Evolutionary conservation across 345 rosid species (phyloP).

Genomic region (Corymbia maculata): DNA sequence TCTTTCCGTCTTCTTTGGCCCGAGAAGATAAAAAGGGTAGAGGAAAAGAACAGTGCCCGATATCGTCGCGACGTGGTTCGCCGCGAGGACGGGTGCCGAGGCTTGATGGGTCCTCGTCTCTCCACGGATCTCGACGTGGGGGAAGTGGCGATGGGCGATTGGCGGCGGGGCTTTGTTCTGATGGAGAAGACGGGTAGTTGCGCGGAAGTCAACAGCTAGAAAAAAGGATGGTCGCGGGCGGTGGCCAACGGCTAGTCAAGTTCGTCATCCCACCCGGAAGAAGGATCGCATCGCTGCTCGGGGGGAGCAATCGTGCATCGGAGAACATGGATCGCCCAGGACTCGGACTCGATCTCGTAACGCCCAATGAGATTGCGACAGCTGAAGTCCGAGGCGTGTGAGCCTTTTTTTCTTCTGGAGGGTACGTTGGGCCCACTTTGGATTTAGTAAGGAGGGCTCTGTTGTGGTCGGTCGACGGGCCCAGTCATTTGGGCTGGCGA

Average conservation of each 20-base stretch:
- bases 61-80: neutral
- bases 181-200: neutral
- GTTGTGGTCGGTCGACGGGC: neutral
- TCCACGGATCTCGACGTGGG: neutral
- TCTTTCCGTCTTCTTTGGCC: neutral
- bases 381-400: neutral
- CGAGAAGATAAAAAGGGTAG: fast-evolving
- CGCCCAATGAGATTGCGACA: neutral
- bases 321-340: no score
- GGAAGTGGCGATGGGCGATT: neutral
- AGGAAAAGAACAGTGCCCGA: neutral
- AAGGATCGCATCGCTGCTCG: neutral
- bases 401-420: neutral
- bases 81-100: neutral
- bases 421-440: neutral
- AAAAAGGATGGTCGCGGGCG: neutral
- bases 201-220: neutral
- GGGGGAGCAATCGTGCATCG: neutral
- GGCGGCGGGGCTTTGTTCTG: neutral
- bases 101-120: neutral
- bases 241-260: neutral
- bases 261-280: neutral
- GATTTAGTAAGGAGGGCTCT: neutral
- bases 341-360: neutral
- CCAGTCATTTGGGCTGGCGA: neutral